Evolutionary conservation across 768 basidiomycete genomes (phyloP), one percentile per base, ranked within the genome.

Genomic region (Amanita polypyramis): DNA sequence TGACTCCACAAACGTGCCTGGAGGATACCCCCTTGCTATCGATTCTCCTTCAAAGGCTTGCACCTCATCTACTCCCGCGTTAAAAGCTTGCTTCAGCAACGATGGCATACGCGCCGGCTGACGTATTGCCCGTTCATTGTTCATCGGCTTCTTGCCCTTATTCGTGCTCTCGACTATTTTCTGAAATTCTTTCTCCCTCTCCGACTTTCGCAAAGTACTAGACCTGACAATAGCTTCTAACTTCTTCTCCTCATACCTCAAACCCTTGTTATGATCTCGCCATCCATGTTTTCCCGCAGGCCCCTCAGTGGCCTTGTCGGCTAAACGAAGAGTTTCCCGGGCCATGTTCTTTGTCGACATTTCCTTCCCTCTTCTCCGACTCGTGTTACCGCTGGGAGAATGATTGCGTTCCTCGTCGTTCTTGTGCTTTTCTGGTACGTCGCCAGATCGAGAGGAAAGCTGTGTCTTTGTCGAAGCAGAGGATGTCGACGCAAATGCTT

Each of bases 1-100:
- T 30, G 73, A 54, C 54, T 80, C 79, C 9, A 79, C 63, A 39
- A 79, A 77, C 15, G 76, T 66, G 1, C 77, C 79, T 6, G 65
- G 67, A n/a, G 58, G 57, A 14, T 25, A 49, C 34, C 32, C 36
- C 23, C 67, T 53, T 32, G 48, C 56, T 21, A 15, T 25, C 10
- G 46, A 51, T n/a, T 58, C 57, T 21, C 53, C 59, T 9, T 48
- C 55, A 45, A n/a, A 47, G 1, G 45, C 47, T 9, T 49, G 52
- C 3, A 12, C 37, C 9, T 53, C 54, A n/a, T 37, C 36, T 20
- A 27, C 4, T 7, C 30, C 34, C 7, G 45, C 41, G 40, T 54
- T 51, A 32, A 52, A 62, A 9, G 42, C 38, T 35, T 51, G 48
- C 41, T 58, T 49, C 35, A 55, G 54, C 5, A 47, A 8, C 4